Percentiles rank a stretch among this genome's conserved stretches.
Conservation (phyloP, 2,329 filamentous ascomycete species). For the Phialophora expanda region DNA sequence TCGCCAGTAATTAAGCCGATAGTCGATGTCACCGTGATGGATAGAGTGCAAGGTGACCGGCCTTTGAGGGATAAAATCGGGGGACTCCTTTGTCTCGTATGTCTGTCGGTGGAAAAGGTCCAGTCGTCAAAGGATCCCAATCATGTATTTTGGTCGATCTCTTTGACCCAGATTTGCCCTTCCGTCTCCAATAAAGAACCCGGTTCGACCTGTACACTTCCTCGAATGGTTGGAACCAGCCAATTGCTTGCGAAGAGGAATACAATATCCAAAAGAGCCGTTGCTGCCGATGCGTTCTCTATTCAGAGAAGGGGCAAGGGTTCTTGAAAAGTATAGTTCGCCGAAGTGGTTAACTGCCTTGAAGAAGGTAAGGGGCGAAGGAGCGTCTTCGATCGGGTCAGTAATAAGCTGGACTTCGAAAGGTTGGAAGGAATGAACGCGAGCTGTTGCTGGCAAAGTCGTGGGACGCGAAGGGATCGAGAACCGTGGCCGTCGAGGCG, state of each 20-base stretch:
- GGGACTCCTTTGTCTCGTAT: constrained; percentile 21
- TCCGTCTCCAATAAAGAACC: constrained; percentile 28
- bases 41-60: neutral
- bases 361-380: constrained; percentile 17
- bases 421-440: constrained; percentile 35
- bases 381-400: constrained; percentile 28
- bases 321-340: neutral
- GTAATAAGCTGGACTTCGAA: constrained; percentile 22
- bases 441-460: constrained; percentile 37
- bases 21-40: neutral
- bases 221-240: constrained; percentile 34
- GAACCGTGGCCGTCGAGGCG: constrained; percentile 24
- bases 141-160: constrained; percentile 26
- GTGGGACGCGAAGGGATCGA: constrained; percentile 25
- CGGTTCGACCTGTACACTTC: constrained; percentile 15
- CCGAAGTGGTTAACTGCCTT: neutral
- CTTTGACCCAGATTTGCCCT: constrained; percentile 32
- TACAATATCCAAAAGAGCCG: constrained; percentile 19
- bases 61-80: neutral
- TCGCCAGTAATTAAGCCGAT: constrained; percentile 8
- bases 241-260: constrained; percentile 33
- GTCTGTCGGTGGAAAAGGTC: constrained; percentile 15
- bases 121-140: constrained; percentile 13
- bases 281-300: constrained; percentile 1
- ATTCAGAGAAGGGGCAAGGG: neutral